These are phyloP conservation scores for Aspergillus vadensis DNA, from an alignment of 2,329 filamentous ascomycete genomes.

Conservation along the genomic window DNA sequence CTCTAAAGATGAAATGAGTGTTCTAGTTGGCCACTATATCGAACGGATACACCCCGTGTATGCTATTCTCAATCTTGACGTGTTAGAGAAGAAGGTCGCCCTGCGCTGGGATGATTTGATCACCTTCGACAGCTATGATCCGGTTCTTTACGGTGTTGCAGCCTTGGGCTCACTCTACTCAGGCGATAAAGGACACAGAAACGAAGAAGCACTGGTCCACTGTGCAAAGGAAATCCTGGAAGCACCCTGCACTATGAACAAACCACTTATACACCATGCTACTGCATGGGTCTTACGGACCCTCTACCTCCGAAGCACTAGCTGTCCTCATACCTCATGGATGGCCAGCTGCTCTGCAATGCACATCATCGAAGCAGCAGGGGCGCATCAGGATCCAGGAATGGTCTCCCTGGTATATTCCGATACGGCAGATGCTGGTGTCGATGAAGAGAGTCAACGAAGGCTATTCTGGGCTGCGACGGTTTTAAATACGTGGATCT, in stretches of 20 bases:
- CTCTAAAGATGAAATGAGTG: constrained; percentile 46
- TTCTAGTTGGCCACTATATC: constrained; percentile 52
- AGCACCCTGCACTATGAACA: constrained; percentile 19
- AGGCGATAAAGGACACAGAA: neutral
- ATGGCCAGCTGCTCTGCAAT: constrained; percentile 60
- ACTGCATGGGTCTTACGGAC: constrained; percentile 54
- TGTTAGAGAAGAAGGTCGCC: constrained; percentile 20
- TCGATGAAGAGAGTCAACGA: constrained; percentile 8
- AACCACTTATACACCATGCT: constrained; percentile 25
- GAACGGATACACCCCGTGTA: constrained; percentile 56
- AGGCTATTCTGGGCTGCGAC: constrained; percentile 23
- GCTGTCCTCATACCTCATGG: constrained; percentile 54
- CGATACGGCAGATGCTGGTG: constrained; percentile 9
- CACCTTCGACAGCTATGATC: neutral
- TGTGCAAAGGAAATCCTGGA: neutral
- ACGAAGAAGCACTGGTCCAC: neutral
- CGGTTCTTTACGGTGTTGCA: neutral
- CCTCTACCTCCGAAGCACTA: constrained; percentile 55
- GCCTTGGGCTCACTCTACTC: neutral
- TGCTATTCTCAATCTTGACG: constrained; percentile 45
- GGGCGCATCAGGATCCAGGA: constrained; percentile 17
- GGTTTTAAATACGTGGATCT: constrained; percentile 23
- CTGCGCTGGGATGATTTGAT: neutral
- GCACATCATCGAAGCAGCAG: constrained; percentile 59
- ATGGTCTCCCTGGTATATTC: constrained; percentile 16